A percentile compares a stretch with the other conserved stretches of the same genome.
Conservation (phyloP, 495 filamentous ascomycete genomes). For the Hypoxylon crocopeplum region DNA sequence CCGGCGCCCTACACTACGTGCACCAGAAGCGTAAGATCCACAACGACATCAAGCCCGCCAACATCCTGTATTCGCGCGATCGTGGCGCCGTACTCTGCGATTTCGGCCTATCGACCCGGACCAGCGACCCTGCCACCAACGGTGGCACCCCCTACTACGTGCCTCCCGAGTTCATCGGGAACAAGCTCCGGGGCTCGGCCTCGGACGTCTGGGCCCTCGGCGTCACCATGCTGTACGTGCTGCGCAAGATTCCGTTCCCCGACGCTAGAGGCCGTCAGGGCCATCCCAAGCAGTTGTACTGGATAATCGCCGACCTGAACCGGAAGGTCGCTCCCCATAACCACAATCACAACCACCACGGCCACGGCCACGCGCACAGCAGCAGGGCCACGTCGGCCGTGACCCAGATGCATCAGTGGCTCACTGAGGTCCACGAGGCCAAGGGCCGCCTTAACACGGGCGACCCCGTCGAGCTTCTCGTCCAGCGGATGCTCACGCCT, state of each 20-base stretch:
- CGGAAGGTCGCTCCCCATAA: slow-evolving; percentile 20
- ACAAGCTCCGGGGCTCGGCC: slow-evolving; percentile 52
- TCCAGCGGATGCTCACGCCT: slow-evolving; percentile 54
- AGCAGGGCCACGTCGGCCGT: slow-evolving; percentile 42
- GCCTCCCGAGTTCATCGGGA: slow-evolving; percentile 56
- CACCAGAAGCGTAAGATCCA: slow-evolving; percentile 53
- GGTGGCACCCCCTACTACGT: slow-evolving; percentile 60
- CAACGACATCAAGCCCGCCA: slow-evolving; percentile 61
- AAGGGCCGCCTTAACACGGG: slow-evolving; percentile 43
- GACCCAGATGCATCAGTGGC: slow-evolving; percentile 54
- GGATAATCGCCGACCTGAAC: slow-evolving; percentile 54
- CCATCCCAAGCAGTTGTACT: slow-evolving; percentile 54
- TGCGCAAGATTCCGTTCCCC: slow-evolving; percentile 54
- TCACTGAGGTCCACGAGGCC: slow-evolving; percentile 49
- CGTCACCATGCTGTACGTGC: slow-evolving; percentile 57
- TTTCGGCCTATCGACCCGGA: slow-evolving; percentile 52
- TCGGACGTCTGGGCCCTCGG: slow-evolving; percentile 60
- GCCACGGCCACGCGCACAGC: slow-evolving; percentile 17
- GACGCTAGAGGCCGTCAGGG: slow-evolving; percentile 49
- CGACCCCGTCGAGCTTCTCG: slow-evolving; percentile 51
- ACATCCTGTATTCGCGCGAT: slow-evolving; percentile 59
- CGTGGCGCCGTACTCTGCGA: slow-evolving; percentile 59
- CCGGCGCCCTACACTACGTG: slow-evolving; percentile 54
- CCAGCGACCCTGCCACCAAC: slow-evolving; percentile 45
- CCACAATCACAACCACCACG: too few species aligned